Evolutionary conservation across 2,329 filamentous ascomycete species (phyloP).

Genomic region (Clonostachys chloroleuca): DNA sequence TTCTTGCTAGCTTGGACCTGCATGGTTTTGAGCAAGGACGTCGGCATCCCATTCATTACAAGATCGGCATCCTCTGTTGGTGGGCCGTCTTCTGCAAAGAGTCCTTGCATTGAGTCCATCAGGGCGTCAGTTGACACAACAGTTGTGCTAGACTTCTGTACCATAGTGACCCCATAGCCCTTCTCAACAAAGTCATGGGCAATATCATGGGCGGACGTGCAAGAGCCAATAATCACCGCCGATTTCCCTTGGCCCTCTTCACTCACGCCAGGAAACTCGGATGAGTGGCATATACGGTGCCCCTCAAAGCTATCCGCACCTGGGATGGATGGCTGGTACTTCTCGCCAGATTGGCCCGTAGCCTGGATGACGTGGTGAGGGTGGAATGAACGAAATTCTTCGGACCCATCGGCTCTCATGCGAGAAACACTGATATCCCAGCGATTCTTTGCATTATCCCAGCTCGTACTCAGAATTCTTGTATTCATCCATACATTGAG

Average conservation of each 20-base stretch:
- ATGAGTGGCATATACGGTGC: constrained; percentile 56
- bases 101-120: constrained; percentile 41
- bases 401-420: constrained; percentile 39
- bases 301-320: constrained; percentile 56
- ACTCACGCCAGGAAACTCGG: constrained; percentile 50
- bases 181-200: constrained; percentile 63
- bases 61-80: constrained; percentile 64
- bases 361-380: constrained; percentile 63
- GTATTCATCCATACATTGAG: constrained; percentile 63
- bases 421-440: constrained; percentile 55
- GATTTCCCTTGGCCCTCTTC: constrained; percentile 46
- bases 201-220: constrained; percentile 67
- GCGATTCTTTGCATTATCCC: constrained; percentile 37
- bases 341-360: constrained; percentile 66
- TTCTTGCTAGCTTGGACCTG: constrained; percentile 36
- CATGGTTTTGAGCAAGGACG: constrained; percentile 53
- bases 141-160: constrained; percentile 63
- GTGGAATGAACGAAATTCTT: constrained; percentile 48
- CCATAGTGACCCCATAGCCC: constrained; percentile 63
- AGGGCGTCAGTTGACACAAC: constrained; percentile 55
- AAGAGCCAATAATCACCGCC: constrained; percentile 62
- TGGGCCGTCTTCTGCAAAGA: constrained; percentile 49
- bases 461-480: constrained; percentile 38
- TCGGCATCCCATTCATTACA: constrained; percentile 50
- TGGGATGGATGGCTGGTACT: constrained; percentile 52